Evolutionary conservation across 345 rosid genomes (phyloP).

Genomic region (Orychophragmus violaceus): DNA sequence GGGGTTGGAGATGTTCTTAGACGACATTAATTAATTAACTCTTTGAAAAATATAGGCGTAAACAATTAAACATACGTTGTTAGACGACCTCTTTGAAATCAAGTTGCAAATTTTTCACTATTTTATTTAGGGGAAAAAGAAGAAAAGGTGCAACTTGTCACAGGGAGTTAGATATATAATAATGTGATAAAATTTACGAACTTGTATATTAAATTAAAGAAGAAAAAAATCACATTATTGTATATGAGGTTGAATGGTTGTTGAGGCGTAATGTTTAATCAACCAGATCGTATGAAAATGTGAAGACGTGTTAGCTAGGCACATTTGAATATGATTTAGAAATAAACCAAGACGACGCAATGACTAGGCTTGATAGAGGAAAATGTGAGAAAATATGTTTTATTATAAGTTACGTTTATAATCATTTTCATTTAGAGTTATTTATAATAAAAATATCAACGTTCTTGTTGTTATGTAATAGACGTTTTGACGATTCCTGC

Average conservation of each 20-base stretch:
- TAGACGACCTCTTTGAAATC: neutral
- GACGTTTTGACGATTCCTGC: neutral
- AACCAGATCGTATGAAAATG: neutral
- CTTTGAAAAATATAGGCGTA: neutral
- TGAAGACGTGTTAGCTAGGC: neutral
- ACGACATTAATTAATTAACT: no score
- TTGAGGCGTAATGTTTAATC: conserved; percentile 3
- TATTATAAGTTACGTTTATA: neutral
- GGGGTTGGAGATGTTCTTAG: no score
- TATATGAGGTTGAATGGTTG: neutral
- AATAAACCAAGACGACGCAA: neutral
- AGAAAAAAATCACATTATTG: neutral
- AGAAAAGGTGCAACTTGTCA: neutral
- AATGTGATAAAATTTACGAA: neutral
- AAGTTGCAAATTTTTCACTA: neutral
- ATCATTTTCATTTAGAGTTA: neutral
- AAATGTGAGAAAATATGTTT: neutral
- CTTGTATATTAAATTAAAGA: neutral
- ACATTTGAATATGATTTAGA: neutral
- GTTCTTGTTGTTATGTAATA: neutral
- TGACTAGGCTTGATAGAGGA: neutral
- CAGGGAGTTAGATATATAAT: neutral
- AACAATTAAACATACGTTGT: no score
- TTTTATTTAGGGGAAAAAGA: neutral
- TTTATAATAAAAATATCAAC: neutral